These are phyloP conservation scores for Rhynchospora pubera DNA, from an alignment of 176 grass and related monocot genomes.

Conservation along the genomic window DNA sequence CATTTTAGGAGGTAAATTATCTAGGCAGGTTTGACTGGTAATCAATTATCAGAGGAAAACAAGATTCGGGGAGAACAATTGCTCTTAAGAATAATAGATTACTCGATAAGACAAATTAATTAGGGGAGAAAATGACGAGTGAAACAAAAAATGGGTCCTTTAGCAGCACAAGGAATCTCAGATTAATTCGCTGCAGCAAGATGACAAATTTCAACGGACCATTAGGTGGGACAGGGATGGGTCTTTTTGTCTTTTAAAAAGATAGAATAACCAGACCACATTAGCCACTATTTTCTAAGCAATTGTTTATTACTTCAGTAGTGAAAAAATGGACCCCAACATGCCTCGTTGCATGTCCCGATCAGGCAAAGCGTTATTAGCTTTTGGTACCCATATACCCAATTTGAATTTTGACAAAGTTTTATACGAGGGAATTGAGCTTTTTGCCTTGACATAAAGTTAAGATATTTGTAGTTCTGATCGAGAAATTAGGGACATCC, in stretches of 20 bases:
- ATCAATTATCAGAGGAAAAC: background rate
- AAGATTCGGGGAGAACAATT: background rate
- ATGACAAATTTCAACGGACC: slow-evolving; percentile 10
- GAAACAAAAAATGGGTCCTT: background rate
- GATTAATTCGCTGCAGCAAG: slow-evolving; percentile 13
- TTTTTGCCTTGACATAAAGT: background rate
- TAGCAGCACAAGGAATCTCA: background rate
- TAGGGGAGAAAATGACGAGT: background rate
- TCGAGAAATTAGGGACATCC: background rate
- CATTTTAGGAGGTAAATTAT: background rate
- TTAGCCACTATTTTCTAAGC: background rate
- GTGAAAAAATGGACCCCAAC: background rate
- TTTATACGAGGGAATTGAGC: background rate
- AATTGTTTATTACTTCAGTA: background rate
- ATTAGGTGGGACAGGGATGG: background rate
- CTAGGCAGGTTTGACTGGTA: background rate
- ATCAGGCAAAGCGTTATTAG: too few species aligned
- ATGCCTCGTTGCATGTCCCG: background rate
- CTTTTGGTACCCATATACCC: background rate
- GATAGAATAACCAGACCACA: background rate
- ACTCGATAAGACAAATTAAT: background rate
- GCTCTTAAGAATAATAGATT: background rate
- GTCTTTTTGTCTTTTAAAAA: background rate
- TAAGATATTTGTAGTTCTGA: background rate
- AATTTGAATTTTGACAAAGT: background rate